Percentiles rank a stretch among this genome's conserved stretches.
Conservation (phyloP, 441 rosid genomes). For the Gossypium lobatum region DNA sequence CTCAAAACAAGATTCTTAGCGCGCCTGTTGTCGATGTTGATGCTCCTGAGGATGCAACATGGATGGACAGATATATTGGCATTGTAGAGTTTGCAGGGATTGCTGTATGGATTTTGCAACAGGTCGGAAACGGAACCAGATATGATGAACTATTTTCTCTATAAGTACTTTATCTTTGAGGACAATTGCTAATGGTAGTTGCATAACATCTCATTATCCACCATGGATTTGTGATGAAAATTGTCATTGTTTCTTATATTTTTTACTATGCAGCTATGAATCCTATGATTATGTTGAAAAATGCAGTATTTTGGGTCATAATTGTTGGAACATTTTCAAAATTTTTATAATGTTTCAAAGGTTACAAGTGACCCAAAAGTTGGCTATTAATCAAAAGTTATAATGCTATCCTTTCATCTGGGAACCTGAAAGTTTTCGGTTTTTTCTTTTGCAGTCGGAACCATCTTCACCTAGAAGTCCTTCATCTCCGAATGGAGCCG, state of each 20-base stretch:
- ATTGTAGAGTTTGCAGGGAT: constrained; percentile 94
- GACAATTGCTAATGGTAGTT: no score
- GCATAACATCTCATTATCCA: no score
- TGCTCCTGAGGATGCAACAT: constrained; percentile 73
- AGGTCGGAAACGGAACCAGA: constrained; percentile 36
- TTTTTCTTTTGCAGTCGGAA: constrained; percentile 52
- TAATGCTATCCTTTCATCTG: not conserved
- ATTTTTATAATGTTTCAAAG: no score
- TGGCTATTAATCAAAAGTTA: no score
- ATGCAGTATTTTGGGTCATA: no score
- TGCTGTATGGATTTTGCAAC: constrained; percentile 93
- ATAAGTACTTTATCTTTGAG: no score
- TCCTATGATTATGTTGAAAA: no score
- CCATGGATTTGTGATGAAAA: no score
- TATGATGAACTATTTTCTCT: not conserved
- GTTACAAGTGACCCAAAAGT: no score
- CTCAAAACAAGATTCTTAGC: constrained; percentile 62
- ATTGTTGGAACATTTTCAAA: no score
- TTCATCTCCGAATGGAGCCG: constrained; percentile 31
- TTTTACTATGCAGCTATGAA: no score
- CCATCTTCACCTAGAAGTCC: constrained; percentile 87
- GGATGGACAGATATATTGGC: constrained; percentile 96
- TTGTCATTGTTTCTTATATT: no score
- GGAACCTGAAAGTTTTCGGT: constrained; percentile 6
- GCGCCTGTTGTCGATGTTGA: constrained; percentile 89